Base-by-base conservation (phyloP, 495 filamentous ascomycete species). In the Penicillium taxi region DNA sequence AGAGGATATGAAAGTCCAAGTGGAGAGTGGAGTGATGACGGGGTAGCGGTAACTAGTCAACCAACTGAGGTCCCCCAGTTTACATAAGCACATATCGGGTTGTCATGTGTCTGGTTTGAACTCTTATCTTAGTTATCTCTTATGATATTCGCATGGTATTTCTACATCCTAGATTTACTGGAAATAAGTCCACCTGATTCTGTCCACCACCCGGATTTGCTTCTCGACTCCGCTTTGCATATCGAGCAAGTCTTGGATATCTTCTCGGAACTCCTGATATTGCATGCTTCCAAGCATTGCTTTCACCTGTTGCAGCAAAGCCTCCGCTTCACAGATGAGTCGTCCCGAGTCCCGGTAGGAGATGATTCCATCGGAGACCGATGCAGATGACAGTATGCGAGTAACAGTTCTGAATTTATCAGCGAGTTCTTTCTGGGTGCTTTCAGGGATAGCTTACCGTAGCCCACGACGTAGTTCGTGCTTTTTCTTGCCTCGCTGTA, bases 341-440 rank as follows among this genome's bases (percentile, higher is more conserved):
- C 94, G 70, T 18, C 91, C 91, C 46, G 90, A 84, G 46, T 95
- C 86, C 53, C 86, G 90, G 69, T 93, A 94, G 3, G 77, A 75
- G 15, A 96, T 67, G 41, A 81, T 66, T 5, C 80, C 82, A 35
- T 74, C 66, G 24, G 71, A 72, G 0, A 76, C 73, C 2, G 75
- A 67, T n/a, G 68, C 68, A 3, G 71, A 70, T 11, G 61, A 78
- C 13, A 96, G 62, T 27, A 91, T 86, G 21, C 86, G 81, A 52
- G 94, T 84, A 40, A 94, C 81, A 41, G 86, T 90, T 19, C 76
- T 75, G 25, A 23, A 18, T 1, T 6, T 11, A 28, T 42, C 26
- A 48, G 45, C 17, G 13, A n/a, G 7, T 5, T 26, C 13, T 27
- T 13, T 16, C 14, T 19, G 12, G 9, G 9, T 7, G 7, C 35